Conservation (phyloP, 179 eudicot species). For the Amaranthus tricolor region DNA sequence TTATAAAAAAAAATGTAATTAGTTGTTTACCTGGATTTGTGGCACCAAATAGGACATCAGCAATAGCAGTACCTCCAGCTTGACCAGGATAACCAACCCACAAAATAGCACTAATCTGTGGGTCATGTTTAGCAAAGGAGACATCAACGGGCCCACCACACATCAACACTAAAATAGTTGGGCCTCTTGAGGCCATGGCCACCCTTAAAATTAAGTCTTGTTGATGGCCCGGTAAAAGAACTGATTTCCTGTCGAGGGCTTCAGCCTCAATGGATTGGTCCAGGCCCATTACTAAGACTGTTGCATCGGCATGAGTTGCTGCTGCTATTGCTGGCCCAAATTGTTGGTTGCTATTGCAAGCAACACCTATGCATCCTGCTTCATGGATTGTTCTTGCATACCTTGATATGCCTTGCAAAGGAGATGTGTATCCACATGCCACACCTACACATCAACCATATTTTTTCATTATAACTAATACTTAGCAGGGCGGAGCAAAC, state of each 20-base stretch:
- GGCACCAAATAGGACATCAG: slow-evolving; percentile 79
- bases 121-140: slow-evolving; percentile 58
- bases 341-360: slow-evolving; percentile 44
- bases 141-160: slow-evolving; percentile 76
- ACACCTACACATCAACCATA: slow-evolving; percentile 40
- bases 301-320: slow-evolving; percentile 77
- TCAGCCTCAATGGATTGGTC: slow-evolving; percentile 91
- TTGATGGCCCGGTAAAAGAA: slow-evolving; percentile 85
- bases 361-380: slow-evolving; percentile 64
- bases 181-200: slow-evolving; percentile 60
- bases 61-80: slow-evolving; percentile 80
- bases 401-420: slow-evolving; percentile 72
- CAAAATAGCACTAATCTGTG: slow-evolving; percentile 50
- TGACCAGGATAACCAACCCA: slow-evolving; percentile 92
- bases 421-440: slow-evolving; percentile 78
- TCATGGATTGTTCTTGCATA: slow-evolving; percentile 67
- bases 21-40: slow-evolving; percentile 67
- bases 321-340: slow-evolving; percentile 68
- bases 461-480: neutral
- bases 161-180: slow-evolving; percentile 64
- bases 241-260: slow-evolving; percentile 44
- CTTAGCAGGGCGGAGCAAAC: too few species aligned
- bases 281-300: slow-evolving; percentile 79
- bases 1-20: neutral
- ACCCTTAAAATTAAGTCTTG: slow-evolving; percentile 57